Evolutionary conservation across 2,329 filamentous ascomycete genomes (phyloP), one percentile per base, ranked within the genome.

Genomic region (Zarea fungicola): DNA sequence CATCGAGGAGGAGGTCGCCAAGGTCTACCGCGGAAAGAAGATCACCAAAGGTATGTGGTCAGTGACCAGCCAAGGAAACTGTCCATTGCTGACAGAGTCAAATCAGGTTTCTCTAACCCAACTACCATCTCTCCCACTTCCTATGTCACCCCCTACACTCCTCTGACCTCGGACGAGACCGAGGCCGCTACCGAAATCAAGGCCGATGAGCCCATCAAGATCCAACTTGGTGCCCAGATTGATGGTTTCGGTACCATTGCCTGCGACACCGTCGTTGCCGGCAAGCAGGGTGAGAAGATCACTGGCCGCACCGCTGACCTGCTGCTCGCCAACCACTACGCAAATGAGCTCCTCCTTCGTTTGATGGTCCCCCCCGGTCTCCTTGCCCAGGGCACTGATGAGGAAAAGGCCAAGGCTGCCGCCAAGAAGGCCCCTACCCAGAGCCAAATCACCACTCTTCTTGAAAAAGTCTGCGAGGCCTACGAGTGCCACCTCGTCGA

Each of bases 1-100:
- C 54, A 80, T 99, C 56, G 90, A 93, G 57, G 92, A 96, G 65
- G 93, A 97, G 73, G 79, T 96, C 49, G 72, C 81, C 65, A 97
- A 97, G 78, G 92, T 99, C 63, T 99, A 93, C 81, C 91, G 95
- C 69, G 92, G 91, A 72, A 97, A 97, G 80, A 97, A 96, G 78
- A 85, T 96, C 64, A 69, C 75, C 67, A 99, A 99, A 80, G 93
- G 87, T 88, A 63, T 57, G 76, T 73, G 22, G 41, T 32, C 43
- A n/a, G 31, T 39, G 34, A 49, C 40, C n/a, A 21, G 36, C 26
- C 43, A 35, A 23, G n/a, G 23, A 18, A 41, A 10, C 16, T 49
- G 39, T 50, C 8, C 19, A 13, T 39, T 21, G 47, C 56, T 60
- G 49, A 60, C 53, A 41, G 37, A 11, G 32, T 19, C 3, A 11